phyloP scores from a whole-genome alignment of 1,284 basidiomycete genomes.

The Malassezia pachydermatis region DNA sequence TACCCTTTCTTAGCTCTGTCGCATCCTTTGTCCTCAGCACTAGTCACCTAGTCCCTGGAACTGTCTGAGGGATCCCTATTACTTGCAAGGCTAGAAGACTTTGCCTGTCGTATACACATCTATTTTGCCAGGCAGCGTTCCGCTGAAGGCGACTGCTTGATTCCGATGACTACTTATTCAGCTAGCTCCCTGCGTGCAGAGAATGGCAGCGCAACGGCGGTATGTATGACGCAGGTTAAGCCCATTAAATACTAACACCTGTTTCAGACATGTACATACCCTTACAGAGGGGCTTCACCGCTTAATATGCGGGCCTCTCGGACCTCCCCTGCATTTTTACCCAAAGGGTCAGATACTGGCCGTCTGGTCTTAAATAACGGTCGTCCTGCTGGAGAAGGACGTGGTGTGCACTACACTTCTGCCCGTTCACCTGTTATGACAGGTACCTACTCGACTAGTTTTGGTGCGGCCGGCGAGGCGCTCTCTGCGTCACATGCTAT shows the following conservation, averaged over 20 bases:
- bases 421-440: not conserved
- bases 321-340: not conserved
- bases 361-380: constrained; percentile 12
- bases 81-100: no score
- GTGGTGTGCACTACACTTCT: not conserved
- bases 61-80: no score
- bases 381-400: not conserved
- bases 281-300: not conserved
- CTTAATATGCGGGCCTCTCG: not conserved
- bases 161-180: constrained; percentile 15
- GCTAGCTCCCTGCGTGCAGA: constrained; percentile 8
- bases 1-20: no score
- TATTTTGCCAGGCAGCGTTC: constrained; percentile 6
- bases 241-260: not conserved
- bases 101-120: no score
- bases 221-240: no score
- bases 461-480: constrained; percentile 43
- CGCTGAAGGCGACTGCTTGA: constrained; percentile 16
- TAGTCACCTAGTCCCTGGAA: no score
- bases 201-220: constrained; percentile 9
- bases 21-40: no score
- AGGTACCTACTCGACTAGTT: constrained; percentile 30
- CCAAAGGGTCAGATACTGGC: constrained; percentile 2
- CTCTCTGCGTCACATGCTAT: constrained; percentile 11
- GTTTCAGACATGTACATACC: constrained; percentile 14